Base-by-base conservation (phyloP, 2,329 filamentous ascomycete genomes). In the Diplodia corticola region DNA sequence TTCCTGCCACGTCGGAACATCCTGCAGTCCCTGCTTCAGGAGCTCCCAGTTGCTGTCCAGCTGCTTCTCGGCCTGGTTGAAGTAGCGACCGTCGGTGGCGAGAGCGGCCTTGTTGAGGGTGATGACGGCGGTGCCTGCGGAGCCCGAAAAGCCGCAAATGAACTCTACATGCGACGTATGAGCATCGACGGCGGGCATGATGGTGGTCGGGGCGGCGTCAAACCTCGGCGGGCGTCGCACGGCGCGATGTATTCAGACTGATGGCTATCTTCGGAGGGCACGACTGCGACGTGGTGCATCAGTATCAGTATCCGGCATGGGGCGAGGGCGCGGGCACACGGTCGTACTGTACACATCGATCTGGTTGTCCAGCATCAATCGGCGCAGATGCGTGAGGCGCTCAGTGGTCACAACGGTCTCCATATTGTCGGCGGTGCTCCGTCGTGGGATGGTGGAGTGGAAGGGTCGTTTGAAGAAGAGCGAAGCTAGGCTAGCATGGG, bases 241-340 rank as follows among this genome's bases (percentile, higher is more conserved):
- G 90, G 89, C 60, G 95, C 95, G 78, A 97, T 97, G 79, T 99
- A 99, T 81, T 99, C 95, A 71, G 94, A 98, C 71, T 94, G 92
- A 78, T 99, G 95, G 76, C 92, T 94, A 78, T 99, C 95, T 85
- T 98, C 95, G 37, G 94, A 97, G 0, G 95, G 95, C 6, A 98
- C 87, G 75, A 99, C 94, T 98, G 76, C 50, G 63, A 57, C 7
- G 71, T 71, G 71, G 73, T 82, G 71, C 84, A 80, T 73, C 69
- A 70, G 69, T 69, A 80, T 73, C 69, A 70, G 69, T 69, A 68
- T 59, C 6, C 24, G 50, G 82, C 78, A 54, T 20, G 37, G 59
- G 46, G 49, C 57, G 44, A 24, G 28, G 20, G 28, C 12, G 54
- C 33, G 35, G 15, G 30, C 53, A 22, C 13, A 35, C 5, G 54